phyloP scores from a whole-genome alignment of 257 asterid species.

The Fraxinus anomala region DNA sequence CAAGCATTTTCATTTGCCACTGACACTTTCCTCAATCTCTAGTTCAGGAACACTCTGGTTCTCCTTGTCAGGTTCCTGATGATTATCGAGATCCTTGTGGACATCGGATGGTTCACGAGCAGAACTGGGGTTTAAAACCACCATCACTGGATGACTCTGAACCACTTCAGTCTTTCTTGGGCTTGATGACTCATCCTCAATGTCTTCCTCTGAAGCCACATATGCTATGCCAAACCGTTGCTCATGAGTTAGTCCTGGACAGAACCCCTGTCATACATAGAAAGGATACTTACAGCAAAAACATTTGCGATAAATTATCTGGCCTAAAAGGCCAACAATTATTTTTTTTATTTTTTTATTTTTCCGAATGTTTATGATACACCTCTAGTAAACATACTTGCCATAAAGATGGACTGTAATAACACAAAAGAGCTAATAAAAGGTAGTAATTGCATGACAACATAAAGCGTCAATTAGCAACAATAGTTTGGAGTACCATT shows the following conservation, averaged over 20 bases:
- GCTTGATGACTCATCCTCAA: slow-evolving; percentile 44
- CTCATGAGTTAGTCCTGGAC: slow-evolving; percentile 80
- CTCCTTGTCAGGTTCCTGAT: slow-evolving; percentile 22
- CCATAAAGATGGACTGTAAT: not conserved
- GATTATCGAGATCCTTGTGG: slow-evolving; percentile 35
- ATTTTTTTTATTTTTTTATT: not conserved
- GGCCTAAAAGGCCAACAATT: not conserved
- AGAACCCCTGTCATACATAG: slow-evolving; percentile 66
- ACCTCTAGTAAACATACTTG: not conserved
- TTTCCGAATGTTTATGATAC: not conserved
- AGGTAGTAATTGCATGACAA: not conserved
- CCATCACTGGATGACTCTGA: slow-evolving; percentile 38
- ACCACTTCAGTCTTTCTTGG: slow-evolving; percentile 35
- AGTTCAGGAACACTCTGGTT: slow-evolving; percentile 22
- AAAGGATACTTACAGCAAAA: slow-evolving; percentile 11
- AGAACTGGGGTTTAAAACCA: slow-evolving; percentile 39
- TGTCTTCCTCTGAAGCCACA: slow-evolving; percentile 39
- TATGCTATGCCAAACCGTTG: slow-evolving; percentile 84
- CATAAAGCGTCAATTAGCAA: not conserved
- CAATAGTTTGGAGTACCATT: not conserved
- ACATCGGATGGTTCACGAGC: slow-evolving; percentile 33
- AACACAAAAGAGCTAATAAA: not conserved
- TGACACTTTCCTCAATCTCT: slow-evolving; percentile 27
- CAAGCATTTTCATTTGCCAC: slow-evolving; percentile 29
- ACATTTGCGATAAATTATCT: not conserved